A percentile compares a stretch with the other conserved stretches of the same genome.
These are phyloP conservation scores for Saccharomyces hybrid DNA, from an alignment of 1,139 yeast species.

Conservation along the genomic window DNA sequence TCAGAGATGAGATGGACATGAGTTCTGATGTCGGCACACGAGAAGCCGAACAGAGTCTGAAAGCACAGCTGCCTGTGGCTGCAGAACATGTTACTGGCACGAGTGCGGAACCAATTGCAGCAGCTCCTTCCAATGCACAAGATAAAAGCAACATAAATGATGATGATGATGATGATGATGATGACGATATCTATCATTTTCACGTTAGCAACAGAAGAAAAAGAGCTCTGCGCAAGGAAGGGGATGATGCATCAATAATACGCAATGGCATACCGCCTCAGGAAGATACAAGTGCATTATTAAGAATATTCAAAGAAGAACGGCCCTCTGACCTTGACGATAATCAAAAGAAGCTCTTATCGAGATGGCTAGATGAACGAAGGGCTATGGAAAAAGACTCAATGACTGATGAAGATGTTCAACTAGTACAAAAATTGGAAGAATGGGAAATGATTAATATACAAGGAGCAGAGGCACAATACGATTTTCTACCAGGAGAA, in stretches of 20 bases:
- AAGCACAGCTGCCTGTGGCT: conserved; percentile 2
- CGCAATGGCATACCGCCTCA: background rate
- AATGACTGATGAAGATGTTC: conserved; percentile 1
- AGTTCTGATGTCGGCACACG: conserved; percentile 7
- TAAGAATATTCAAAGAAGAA: background rate
- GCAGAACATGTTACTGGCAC: background rate
- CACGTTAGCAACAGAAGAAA: conserved; percentile 1
- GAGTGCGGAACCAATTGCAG: background rate
- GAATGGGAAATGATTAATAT: conserved; percentile 4
- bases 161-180: conserved; percentile 9
- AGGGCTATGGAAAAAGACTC: conserved; percentile 1
- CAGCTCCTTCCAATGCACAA: background rate
- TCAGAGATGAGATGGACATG: conserved; percentile 22
- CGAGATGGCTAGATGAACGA: conserved; percentile 4
- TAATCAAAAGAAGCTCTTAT: background rate
- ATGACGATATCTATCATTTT: conserved; percentile 7
- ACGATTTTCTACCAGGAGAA: conserved; percentile 4
- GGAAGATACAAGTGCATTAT: background rate
- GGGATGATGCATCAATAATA: background rate
- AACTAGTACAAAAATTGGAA: conserved; percentile 4
- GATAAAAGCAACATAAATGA: conserved; percentile 6
- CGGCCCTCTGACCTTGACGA: background rate
- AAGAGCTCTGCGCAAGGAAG: background rate
- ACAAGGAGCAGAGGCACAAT: conserved; percentile 7
- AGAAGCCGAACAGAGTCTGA: background rate